Conservation (phyloP, 345 rosid species). For the Linum lewisii region DNA sequence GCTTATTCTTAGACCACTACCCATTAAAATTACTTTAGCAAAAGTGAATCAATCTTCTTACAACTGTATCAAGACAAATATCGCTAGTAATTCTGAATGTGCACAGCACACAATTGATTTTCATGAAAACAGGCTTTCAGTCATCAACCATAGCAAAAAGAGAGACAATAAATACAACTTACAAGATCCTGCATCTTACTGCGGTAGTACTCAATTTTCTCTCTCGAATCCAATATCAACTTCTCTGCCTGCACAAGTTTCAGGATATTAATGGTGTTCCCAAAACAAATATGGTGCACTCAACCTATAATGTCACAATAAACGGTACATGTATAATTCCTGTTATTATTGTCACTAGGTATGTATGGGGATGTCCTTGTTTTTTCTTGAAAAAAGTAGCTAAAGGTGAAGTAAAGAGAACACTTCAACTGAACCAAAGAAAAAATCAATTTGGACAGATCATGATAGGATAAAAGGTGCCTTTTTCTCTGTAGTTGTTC, state of each 20-base stretch:
- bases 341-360: neutral
- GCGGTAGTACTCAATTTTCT: conserved; percentile 90
- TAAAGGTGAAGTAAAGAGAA: neutral
- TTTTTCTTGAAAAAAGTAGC: neutral
- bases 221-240: conserved; percentile 69
- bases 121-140: neutral
- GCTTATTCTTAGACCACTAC: neutral
- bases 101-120: neutral
- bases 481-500: conserved; percentile 46
- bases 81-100: neutral
- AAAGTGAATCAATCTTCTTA: no score
- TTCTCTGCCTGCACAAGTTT: conserved; percentile 40
- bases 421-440: neutral
- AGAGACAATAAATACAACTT: conserved; percentile 31
- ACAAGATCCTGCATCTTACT: conserved; percentile 95
- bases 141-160: neutral
- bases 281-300: neutral
- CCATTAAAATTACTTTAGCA: no score
- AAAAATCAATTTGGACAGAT: no score
- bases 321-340: neutral
- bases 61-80: no score
- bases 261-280: neutral
- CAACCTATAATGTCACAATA: neutral
- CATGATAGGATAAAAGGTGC: conserved; percentile 17
- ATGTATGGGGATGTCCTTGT: neutral